Base-by-base conservation (phyloP, 306 rosid genomes). In the Pyrus pyrifolia region DNA sequence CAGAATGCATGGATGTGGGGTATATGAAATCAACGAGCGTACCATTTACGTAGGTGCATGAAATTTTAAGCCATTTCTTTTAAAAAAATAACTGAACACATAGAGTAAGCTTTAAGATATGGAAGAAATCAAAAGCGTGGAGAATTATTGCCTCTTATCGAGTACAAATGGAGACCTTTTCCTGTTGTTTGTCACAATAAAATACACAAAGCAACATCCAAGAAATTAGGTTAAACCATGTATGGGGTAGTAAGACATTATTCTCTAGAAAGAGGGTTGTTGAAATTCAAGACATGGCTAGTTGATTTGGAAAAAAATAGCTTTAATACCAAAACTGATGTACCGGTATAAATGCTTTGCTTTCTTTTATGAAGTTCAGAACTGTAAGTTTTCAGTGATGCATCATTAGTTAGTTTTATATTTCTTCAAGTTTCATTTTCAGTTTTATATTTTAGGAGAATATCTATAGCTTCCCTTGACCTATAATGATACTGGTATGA, bases 1-100 rank as follows among this genome's bases (percentile, higher is more conserved):
- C 75, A 87, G 96, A 85, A 88, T 95, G 93, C 98, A 95, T 83
- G 97, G 97, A 82, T 95, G 98, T 83, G 98, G 97, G 72, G 87
- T 89, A 60, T 95, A 84, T 75, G 93, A 91, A 82, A 52, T 92
- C 66, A 95, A 95, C 0, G 98, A 90, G 85, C 96, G 90, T 23
- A 76, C 84, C 68, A 68, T 82, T 70, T 88, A 86, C 75, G 98
- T 92, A 86, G 71, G 93, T 88, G 67, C 85, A 71, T 74, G 45
- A 75, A 62, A 25, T 61, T 42, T 18, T 18, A 57, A 74, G 60
- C 81, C 65, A 74, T 74, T 61, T 49, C 49, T 84, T 62, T 67
- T 75, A 33, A 31, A 18, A 13, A 59, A 29, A 65, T 77, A 62
- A 68, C 40, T 73, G 30, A 67, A 42, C 49, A 33, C 52, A 52